A percentile compares a stretch with the other conserved stretches of the same genome.
phyloP scores from a whole-genome alignment of 768 basidiomycete genomes.

The Candolleomyces eurysporus region DNA sequence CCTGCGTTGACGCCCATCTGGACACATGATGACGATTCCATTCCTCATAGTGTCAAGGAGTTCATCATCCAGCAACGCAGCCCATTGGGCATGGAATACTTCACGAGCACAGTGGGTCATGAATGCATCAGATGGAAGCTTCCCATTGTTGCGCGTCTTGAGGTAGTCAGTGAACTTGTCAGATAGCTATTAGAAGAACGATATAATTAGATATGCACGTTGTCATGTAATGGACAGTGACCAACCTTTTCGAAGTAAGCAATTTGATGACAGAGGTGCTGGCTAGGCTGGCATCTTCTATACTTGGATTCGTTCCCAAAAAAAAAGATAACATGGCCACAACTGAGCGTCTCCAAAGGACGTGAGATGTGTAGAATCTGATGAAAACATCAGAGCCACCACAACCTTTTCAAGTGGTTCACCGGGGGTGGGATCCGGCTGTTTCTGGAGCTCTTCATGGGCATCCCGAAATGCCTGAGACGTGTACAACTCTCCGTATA shows the following conservation, averaged over 20 bases:
- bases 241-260: slow-evolving; percentile 7
- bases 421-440: too few species aligned
- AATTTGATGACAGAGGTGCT: slow-evolving; percentile 13
- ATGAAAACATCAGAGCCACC: slow-evolving; percentile 25
- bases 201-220: too few species aligned
- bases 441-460: slow-evolving; percentile 6
- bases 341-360: slow-evolving; percentile 15
- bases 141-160: slow-evolving; percentile 8
- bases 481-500: background rate
- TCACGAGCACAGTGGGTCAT: slow-evolving; percentile 30
- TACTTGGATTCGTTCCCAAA: slow-evolving; percentile 21
- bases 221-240: background rate
- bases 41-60: slow-evolving; percentile 32
- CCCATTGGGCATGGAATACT: slow-evolving; percentile 32
- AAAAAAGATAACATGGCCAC: slow-evolving; percentile 18
- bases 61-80: slow-evolving; percentile 27
- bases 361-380: slow-evolving; percentile 16
- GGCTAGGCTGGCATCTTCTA: slow-evolving; percentile 8
- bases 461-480: slow-evolving; percentile 4
- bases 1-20: slow-evolving; percentile 26
- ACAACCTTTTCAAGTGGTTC: too few species aligned
- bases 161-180: slow-evolving; percentile 19
- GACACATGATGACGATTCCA: slow-evolving; percentile 29
- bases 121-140: slow-evolving; percentile 17
- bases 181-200: slow-evolving; percentile 15